Evolutionary conservation across 2,329 filamentous ascomycete genomes (phyloP), one percentile per base, ranked within the genome.

Genomic region (Chalaropsis thielavioides): DNA sequence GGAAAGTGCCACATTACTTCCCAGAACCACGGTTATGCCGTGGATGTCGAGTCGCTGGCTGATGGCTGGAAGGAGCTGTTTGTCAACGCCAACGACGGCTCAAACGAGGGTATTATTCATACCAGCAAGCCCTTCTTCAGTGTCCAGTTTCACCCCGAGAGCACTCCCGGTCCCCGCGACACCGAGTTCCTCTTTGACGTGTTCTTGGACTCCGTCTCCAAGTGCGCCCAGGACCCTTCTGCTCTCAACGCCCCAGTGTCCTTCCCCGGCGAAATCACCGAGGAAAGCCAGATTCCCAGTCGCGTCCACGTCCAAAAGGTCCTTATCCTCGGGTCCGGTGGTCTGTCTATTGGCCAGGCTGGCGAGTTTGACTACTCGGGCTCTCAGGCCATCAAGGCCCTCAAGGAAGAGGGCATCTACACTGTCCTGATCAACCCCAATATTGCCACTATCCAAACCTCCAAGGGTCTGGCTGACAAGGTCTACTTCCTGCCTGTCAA

Each of bases 301-400:
- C 84, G 85, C 63, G 89, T 97, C 51, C 81, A 85, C 66, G 90
- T 92, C 70, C 95, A 95, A 81, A 97, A 97, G 80, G 92, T 95
- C 15, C 83, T 99, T 66, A 88, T 99, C 35, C 83, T 99, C 62
- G 94, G 94, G 68, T 92, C 88, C 76, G 94, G 94, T 76, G 94
- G 94, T 76, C 82, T 99, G 68, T 95, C 90, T 75, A 99, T 99
- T 75, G 94, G 94, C 15, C 94, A 99, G 76, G 94, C 94, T 69
- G 94, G 94, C 75, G 94, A 99, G 75, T 99, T 99, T 70, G 94
- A 99, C 74, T 99, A 99, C 79, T 97, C 94, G 64, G 94, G 94
- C 68, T 95, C 89, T 75, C 94, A 99, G 76, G 94, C 92, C 58
- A 97, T 99, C 80, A 99, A 99, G 80, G 94, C 94, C 44, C 74